Evolutionary conservation across 2,329 filamentous ascomycete species (phyloP).

Genomic region (Colletotrichum kahawae): DNA sequence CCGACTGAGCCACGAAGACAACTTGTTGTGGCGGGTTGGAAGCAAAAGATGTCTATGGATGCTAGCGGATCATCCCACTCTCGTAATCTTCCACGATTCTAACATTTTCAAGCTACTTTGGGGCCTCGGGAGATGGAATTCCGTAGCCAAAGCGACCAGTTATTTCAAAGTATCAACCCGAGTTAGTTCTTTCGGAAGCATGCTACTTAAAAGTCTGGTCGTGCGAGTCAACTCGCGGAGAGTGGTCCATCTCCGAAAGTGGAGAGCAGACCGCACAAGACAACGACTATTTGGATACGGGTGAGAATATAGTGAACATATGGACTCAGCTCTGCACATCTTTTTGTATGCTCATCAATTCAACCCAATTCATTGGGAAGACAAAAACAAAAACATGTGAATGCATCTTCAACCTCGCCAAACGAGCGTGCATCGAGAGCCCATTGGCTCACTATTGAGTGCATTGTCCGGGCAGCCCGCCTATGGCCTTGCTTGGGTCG

Average conservation of each 20-base stretch:
- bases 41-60: neutral
- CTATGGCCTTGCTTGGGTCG: neutral
- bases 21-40: neutral
- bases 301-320: neutral
- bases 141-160: no score
- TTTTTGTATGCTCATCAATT: neutral
- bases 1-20: conserved; percentile 20
- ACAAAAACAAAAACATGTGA: neutral
- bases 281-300: no score
- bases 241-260: neutral
- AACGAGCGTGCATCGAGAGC: neutral
- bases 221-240: neutral
- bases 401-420: neutral
- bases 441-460: neutral
- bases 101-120: no score
- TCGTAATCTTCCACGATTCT: no score
- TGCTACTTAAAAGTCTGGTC: neutral
- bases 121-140: no score
- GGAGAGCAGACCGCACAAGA: neutral
- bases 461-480: neutral
- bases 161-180: no score
- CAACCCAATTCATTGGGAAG: neutral
- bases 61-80: neutral
- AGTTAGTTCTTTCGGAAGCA: no score
- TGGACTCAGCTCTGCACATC: neutral